A percentile compares a stretch with the other conserved stretches of the same genome.
Evolutionary conservation across 345 rosid species (phyloP).

Genomic region (Melaleuca alternifolia): DNA sequence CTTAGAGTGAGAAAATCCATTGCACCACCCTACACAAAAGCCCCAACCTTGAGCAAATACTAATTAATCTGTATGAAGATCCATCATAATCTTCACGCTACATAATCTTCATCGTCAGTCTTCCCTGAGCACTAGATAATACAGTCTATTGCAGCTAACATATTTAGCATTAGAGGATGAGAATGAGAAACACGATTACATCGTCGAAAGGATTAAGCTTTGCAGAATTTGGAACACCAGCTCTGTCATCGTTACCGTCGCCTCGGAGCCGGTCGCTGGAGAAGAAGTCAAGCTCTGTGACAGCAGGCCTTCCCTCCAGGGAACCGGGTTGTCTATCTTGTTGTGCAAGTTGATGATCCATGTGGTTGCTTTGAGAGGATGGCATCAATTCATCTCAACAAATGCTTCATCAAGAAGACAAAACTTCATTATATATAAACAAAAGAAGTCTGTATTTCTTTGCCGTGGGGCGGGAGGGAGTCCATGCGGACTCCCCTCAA

Average conservation of each 20-base stretch:
- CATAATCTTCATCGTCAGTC: background rate
- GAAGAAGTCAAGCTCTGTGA: slow-evolving; percentile 8
- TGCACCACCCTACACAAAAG: background rate
- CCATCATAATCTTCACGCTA: background rate
- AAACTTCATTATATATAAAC: background rate
- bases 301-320: background rate
- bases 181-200: background rate
- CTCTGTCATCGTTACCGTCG: background rate
- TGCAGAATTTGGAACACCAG: background rate
- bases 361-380: background rate
- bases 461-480: background rate
- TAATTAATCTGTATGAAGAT: background rate
- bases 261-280: background rate
- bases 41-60: background rate
- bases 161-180: background rate
- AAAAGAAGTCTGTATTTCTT: background rate
- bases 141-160: background rate
- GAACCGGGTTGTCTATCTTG: background rate
- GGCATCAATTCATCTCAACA: background rate
- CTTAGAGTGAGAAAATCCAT: background rate
- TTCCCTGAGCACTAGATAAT: background rate
- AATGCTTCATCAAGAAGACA: background rate
- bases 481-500: background rate
- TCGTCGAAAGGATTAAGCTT: background rate
- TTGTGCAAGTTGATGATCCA: background rate